phyloP scores from a whole-genome alignment of 2,329 filamentous ascomycete species.

The Pseudocercospora eumusae region DNA sequence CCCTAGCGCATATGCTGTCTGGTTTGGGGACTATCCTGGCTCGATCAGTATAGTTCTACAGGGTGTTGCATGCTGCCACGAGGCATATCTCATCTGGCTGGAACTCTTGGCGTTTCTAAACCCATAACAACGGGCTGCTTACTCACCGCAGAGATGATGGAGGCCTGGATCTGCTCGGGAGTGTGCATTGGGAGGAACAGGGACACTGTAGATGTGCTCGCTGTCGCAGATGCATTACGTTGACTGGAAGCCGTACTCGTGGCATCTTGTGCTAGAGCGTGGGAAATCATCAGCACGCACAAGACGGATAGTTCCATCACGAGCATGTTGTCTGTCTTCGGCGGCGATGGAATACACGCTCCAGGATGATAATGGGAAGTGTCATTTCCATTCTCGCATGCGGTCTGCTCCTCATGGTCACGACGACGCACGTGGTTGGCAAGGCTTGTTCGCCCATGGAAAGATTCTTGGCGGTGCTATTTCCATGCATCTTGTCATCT shows the following conservation, averaged over 20 bases:
- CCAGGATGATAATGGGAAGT: too few relatives aligned
- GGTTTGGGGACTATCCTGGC: constrained; percentile 23
- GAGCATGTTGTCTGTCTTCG: background rate
- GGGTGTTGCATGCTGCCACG: background rate
- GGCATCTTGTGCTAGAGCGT: constrained; percentile 17
- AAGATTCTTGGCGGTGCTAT: background rate
- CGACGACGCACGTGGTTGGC: constrained; percentile 19
- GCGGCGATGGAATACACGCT: background rate
- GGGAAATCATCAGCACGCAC: constrained; percentile 10
- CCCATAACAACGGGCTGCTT: background rate
- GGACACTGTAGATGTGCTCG: constrained; percentile 19
- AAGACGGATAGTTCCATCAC: background rate
- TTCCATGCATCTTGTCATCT: constrained; percentile 2
- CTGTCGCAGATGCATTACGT: constrained; percentile 3
- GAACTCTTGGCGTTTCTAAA: background rate
- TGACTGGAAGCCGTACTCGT: constrained; percentile 12
- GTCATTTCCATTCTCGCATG: too few relatives aligned
- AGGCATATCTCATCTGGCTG: background rate
- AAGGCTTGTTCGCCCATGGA: constrained; percentile 8
- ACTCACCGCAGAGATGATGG: constrained; percentile 28
- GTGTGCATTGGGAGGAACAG: constrained; percentile 27
- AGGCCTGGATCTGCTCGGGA: constrained; percentile 27
- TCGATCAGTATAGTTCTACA: background rate
- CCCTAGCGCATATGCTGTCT: constrained; percentile 34
- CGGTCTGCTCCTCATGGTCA: constrained; percentile 5